Evolutionary conservation across 352 stramenopile species (phyloP), one percentile per base, ranked within the genome.

Genomic region (Blastocystis sp.): DNA sequence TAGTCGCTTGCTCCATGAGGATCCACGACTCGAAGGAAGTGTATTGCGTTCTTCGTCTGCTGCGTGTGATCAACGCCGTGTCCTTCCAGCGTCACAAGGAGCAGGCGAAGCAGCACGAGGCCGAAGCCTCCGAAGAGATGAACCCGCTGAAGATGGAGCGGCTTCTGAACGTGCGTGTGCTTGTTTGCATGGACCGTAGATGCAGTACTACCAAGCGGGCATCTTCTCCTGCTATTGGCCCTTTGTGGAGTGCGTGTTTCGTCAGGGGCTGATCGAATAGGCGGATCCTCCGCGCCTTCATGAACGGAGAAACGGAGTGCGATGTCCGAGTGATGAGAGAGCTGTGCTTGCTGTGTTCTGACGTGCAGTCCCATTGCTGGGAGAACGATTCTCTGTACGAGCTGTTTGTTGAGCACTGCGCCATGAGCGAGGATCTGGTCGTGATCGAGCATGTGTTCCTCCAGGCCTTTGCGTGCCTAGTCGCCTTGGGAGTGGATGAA

Each of bases 51-150:
- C 54, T 84, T 3, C 48, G 74, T 38, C 74, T 84, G 10, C 74
- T 84, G 9, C 74, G 74, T 45, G 60, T 84, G 24, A 70, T 84
- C 9, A 81, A 81, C 48, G 6, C 6, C 6, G 14, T 57, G 48
- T 57, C 48, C 6, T 57, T 57, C 48, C 6, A 14, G 6, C 48
- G 14, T 7, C 6, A 57, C 48, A 7, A 57, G 48, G 14, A 57
- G 48, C 48, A 14, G 6, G 48, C 48, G 48, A 57, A 14, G 6
- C 6, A 57, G 48, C 6, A 57, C 6, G 48, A 57, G 48, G 48
- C 4, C 45, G 45, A 11, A 11, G 4, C 14, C 48, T 17, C 14
- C 6, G 48, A 57, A 14, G 48, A 57, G 14, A 14, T 14, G 6
- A 57, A 57, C 48, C 6, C 48, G 48, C 6, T 14, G 48, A 7